Conservation (phyloP, 2,329 filamentous ascomycete genomes). For the Fusarium compactum region DNA sequence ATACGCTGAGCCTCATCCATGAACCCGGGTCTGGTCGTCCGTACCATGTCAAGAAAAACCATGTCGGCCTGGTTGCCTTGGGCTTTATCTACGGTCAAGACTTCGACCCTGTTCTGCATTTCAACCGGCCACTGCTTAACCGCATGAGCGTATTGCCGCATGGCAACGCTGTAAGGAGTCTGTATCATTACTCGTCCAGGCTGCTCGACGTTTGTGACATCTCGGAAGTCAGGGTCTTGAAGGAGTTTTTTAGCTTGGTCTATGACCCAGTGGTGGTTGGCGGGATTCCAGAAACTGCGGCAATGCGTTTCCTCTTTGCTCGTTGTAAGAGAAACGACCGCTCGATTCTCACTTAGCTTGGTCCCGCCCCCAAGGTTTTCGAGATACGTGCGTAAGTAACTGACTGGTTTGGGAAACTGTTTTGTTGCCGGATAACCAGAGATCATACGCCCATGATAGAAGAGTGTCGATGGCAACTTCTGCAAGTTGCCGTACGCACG, state of each 20-base stretch:
- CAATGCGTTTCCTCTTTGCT: slow-evolving; percentile 47
- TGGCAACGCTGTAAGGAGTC: slow-evolving; percentile 57
- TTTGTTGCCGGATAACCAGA: slow-evolving; percentile 45
- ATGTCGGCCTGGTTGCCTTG: slow-evolving; percentile 63
- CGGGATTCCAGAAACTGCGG: slow-evolving; percentile 57
- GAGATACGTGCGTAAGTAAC: slow-evolving; percentile 49
- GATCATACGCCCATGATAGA: slow-evolving; percentile 56
- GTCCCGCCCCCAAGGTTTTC: slow-evolving; percentile 39
- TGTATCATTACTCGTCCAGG: slow-evolving; percentile 58
- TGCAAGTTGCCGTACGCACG: slow-evolving; percentile 55
- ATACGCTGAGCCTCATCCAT: slow-evolving; percentile 59
- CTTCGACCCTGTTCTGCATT: slow-evolving; percentile 51
- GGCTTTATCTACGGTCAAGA: slow-evolving; percentile 59
- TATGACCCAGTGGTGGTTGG: slow-evolving; percentile 55
- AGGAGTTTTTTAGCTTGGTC: slow-evolving; percentile 50
- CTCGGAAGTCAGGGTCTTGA: slow-evolving; percentile 49
- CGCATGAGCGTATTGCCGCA: slow-evolving; percentile 51
- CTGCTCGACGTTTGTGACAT: slow-evolving; percentile 37
- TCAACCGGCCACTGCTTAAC: slow-evolving; percentile 47
- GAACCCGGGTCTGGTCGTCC: slow-evolving; percentile 54
- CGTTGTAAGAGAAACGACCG: slow-evolving; percentile 50
- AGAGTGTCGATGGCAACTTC: slow-evolving; percentile 56
- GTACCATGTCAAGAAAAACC: slow-evolving; percentile 61
- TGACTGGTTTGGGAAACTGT: slow-evolving; percentile 47
- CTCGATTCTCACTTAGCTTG: slow-evolving; percentile 51